Evolutionary conservation across 805 yeast genomes (phyloP), one percentile per base, ranked within the genome.

Genomic region (Torulaspora gathmanii): DNA sequence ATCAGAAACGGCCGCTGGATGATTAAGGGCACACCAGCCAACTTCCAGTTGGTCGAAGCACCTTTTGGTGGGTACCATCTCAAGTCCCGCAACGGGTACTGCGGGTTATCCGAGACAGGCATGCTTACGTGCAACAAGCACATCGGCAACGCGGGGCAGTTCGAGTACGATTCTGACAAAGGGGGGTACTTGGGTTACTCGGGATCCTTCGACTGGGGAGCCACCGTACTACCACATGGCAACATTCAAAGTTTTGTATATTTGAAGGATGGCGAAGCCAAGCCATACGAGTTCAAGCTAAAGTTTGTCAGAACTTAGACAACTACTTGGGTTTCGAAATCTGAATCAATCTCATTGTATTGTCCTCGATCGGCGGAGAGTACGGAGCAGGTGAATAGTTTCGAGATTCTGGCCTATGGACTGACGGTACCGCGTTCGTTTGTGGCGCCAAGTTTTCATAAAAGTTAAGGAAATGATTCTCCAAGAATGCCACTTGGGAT

Each of bases 1-100:
- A 91, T 90, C 57, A 78, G 85, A 49, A 85, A 79, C 57, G 99
- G 99, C 3, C 76, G 79, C 53, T 90, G 95, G 93, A 86, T 83
- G 67, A 61, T 75, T 4, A 62, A 68, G 33, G 96, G 96, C 1
- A 79, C 93, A 0, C 91, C 97, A 65, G 98, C 96, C 4, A 79
- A 83, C 4, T 90, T 73, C 67, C 72, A 72, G 20, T 55, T 85
- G 20, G 57, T 65, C 26, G 73, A 79, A 43, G 78, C 83, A 26
- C 75, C 76, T 27, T 79, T 79, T 64, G 93, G 93, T 3, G 93
- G 93, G n/a, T 76, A 78, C 56, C 75, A 79, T 46, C 58, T 90
- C 36, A 73, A 73, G 48, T 76, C 93, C 1, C 78, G 86, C 31
- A 79, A 76, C 55, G 97, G 97, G 0, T 76, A 70, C 49, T 90